These are phyloP conservation scores for Echeveria elegans DNA, from an alignment of 164 flowering plant species.

Conservation along the genomic window DNA sequence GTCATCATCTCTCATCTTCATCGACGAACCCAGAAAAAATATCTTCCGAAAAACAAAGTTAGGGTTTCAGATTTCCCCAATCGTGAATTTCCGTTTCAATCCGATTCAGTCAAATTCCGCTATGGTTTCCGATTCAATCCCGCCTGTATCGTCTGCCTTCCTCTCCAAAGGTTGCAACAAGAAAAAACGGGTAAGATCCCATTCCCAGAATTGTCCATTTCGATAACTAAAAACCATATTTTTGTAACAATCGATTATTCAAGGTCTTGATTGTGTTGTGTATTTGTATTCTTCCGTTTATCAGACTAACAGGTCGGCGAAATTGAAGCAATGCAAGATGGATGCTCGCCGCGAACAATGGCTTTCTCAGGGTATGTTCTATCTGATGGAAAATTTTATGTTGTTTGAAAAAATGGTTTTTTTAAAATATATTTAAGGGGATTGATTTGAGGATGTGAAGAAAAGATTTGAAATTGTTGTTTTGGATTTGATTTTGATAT, in stretches of 20 bases:
- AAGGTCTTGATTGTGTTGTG: background rate
- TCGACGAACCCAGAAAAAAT: slow-evolving; percentile 5
- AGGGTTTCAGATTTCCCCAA: slow-evolving; percentile 33
- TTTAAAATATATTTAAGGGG: background rate
- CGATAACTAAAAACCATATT: too few species aligned
- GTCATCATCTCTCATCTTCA: background rate
- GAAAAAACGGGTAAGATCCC: slow-evolving; percentile 58
- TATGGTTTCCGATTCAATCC: slow-evolving; percentile 60
- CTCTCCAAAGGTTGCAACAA: slow-evolving; percentile 39
- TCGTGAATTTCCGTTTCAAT: background rate
- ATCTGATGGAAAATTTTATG: too few species aligned
- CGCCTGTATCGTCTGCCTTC: slow-evolving; percentile 28
- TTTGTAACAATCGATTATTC: background rate
- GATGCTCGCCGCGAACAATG: slow-evolving; percentile 85
- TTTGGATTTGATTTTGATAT: background rate
- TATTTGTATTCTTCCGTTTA: background rate
- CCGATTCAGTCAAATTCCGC: slow-evolving; percentile 4
- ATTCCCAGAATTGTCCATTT: background rate
- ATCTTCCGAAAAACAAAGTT: slow-evolving; percentile 12
- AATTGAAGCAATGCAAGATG: slow-evolving; percentile 85
- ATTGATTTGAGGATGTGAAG: background rate
- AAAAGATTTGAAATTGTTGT: background rate
- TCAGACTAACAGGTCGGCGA: slow-evolving; percentile 65
- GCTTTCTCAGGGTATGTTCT: slow-evolving; percentile 52
- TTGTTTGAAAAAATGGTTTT: background rate